Conservation (phyloP, 768 basidiomycete genomes). For the Pisolithus microcarpus region DNA sequence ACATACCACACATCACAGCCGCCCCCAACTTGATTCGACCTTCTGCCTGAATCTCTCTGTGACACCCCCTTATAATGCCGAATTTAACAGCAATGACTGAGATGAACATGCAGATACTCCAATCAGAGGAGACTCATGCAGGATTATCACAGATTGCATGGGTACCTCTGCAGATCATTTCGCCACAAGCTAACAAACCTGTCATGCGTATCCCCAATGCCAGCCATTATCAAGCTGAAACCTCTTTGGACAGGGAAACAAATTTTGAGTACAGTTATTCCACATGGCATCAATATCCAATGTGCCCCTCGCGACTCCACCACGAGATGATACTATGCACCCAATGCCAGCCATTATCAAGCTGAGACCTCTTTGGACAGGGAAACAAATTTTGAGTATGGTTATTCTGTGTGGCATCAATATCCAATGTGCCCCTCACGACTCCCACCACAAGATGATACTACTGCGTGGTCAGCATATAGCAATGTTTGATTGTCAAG, state of each 20-base stretch:
- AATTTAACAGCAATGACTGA: no score
- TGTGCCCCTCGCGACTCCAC: slow-evolving; percentile 27
- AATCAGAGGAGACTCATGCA: slow-evolving; percentile 96
- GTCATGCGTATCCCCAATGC: slow-evolving; percentile 80
- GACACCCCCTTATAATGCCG: no score
- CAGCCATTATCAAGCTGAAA: slow-evolving; percentile 81
- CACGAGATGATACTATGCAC: no score
- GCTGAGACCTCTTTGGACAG: slow-evolving; percentile 96
- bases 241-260: slow-evolving; percentile 99
- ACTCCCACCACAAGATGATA: no score
- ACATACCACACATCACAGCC: no score
- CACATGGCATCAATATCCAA: slow-evolving; percentile 89
- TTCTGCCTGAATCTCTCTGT: no score
- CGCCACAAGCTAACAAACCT: slow-evolving; percentile 99
- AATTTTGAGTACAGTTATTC: slow-evolving; percentile 85
- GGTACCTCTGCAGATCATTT: slow-evolving; percentile 99
- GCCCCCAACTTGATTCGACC: no score
- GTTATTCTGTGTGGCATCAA: slow-evolving; percentile 94
- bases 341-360: slow-evolving; percentile 93
- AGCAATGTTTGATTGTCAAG: no score
- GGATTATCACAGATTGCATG: slow-evolving; percentile 98
- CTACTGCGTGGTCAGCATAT: no score
- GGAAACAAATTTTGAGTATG: slow-evolving; percentile 92
- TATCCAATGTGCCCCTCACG: slow-evolving; percentile 46
- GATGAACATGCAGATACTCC: no score